These are phyloP conservation scores for Voacanga thouarsii DNA, from an alignment of 257 asterid species.

Conservation along the genomic window DNA sequence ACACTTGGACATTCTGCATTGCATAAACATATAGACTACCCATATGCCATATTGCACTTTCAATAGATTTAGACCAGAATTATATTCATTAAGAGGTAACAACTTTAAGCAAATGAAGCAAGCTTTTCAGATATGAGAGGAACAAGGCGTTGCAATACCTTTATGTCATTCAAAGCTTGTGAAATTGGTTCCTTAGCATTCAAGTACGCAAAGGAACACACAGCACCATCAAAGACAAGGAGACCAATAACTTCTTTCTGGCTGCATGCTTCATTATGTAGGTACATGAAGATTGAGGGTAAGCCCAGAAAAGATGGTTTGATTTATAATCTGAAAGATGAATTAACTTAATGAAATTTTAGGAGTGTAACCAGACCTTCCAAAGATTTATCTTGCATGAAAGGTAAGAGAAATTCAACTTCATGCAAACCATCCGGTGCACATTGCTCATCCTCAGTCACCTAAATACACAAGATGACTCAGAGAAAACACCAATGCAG, in stretches of 20 bases:
- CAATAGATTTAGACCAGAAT: not conserved
- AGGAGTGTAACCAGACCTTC: conserved; percentile 54
- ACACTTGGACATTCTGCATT: not conserved
- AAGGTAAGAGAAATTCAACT: conserved; percentile 87
- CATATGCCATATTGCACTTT: not conserved
- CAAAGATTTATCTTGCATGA: conserved; percentile 57
- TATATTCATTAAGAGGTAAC: not conserved
- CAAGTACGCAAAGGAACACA: conserved; percentile 72
- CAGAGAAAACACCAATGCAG: not conserved
- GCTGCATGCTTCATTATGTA: conserved; percentile 55
- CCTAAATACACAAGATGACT: conserved; percentile 32
- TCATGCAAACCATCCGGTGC: conserved; percentile 59
- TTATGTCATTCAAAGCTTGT: conserved; percentile 79
- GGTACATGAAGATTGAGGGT: conserved; percentile 6
- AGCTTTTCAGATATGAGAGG: not conserved
- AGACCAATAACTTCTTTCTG: conserved; percentile 65
- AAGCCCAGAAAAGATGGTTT: not conserved
- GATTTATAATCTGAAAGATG: not conserved
- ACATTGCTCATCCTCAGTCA: conserved; percentile 57
- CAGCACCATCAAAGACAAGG: conserved; percentile 60
- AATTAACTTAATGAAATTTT: not conserved
- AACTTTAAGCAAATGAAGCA: not conserved
- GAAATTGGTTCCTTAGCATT: conserved; percentile 71
- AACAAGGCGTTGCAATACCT: conserved; percentile 43
- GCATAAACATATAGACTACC: not conserved